phyloP scores from a whole-genome alignment of 768 basidiomycete species.

The Candolleomyces aberdarensis region DNA sequence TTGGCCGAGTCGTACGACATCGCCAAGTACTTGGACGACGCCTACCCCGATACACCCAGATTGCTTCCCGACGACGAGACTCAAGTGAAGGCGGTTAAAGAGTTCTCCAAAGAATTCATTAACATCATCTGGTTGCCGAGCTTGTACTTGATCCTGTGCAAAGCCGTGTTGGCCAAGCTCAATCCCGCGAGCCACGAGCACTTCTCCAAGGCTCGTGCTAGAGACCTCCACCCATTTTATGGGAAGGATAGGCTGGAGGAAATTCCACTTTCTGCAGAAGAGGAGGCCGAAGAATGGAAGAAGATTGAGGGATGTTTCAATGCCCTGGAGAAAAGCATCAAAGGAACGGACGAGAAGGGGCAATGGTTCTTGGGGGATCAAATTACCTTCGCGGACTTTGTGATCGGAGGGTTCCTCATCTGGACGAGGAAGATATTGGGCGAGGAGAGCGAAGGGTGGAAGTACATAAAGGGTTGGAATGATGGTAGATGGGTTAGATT shows the following conservation, averaged over 20 bases:
- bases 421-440: too few species aligned
- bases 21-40: slow-evolving; percentile 41
- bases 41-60: slow-evolving; percentile 33
- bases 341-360: background rate
- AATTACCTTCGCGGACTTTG: slow-evolving; percentile 9
- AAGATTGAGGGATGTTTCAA: background rate
- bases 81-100: slow-evolving; percentile 22
- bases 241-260: background rate
- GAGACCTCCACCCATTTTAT: background rate
- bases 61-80: slow-evolving; percentile 31
- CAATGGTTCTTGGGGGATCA: slow-evolving; percentile 7
- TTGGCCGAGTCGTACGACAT: slow-evolving; percentile 41
- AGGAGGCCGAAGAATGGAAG: background rate
- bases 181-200: slow-evolving; percentile 9
- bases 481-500: too few species aligned
- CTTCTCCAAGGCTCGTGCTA: slow-evolving; percentile 2
- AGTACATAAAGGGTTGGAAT: too few species aligned
- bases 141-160: slow-evolving; percentile 5
- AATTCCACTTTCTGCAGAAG: background rate
- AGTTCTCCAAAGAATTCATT: slow-evolving; percentile 17
- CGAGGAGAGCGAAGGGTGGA: too few species aligned
- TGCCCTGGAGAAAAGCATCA: background rate
- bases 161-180: background rate
- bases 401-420: background rate
- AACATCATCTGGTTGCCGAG: slow-evolving; percentile 9